phyloP scores from a whole-genome alignment of 768 basidiomycete species.

The Gymnopilus junonius region DNA sequence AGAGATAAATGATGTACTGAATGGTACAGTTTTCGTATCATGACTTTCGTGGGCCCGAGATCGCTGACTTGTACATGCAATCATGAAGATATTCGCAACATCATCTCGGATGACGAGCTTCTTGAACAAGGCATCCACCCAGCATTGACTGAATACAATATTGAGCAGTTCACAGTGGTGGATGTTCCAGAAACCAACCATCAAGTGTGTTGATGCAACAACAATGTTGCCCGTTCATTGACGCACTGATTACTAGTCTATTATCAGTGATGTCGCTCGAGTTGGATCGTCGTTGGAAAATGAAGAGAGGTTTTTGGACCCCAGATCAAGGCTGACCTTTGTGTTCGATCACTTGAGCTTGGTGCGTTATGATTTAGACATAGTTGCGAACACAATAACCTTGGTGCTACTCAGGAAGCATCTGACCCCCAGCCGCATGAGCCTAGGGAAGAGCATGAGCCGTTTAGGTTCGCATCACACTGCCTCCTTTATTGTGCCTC shows the following conservation, averaged over 20 bases:
- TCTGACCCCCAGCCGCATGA: constrained; percentile 71
- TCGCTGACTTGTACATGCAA: constrained; percentile 15
- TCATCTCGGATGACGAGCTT: constrained; percentile 86
- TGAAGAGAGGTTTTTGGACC: constrained; percentile 82
- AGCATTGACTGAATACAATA: constrained; percentile 83
- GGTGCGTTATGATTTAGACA: constrained; percentile 47
- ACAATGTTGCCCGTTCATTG: constrained; percentile 13
- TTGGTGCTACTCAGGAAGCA: constrained; percentile 59
- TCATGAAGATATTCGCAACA: constrained; percentile 79
- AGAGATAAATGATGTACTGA: constrained; percentile 95
- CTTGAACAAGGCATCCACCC: constrained; percentile 80
- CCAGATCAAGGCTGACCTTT: constrained; percentile 78
- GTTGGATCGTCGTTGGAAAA: constrained; percentile 45
- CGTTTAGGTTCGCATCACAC: constrained; percentile 63
- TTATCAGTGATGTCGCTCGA: constrained; percentile 77
- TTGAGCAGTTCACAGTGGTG: constrained; percentile 85
- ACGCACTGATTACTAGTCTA: constrained; percentile 56
- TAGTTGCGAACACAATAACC: not conserved
- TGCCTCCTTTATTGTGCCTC: not conserved
- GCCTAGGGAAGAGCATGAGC: constrained; percentile 66
- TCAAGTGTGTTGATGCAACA: constrained; percentile 55
- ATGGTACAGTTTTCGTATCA: constrained; percentile 54
- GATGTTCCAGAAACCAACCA: constrained; percentile 80
- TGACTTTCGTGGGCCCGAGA: not conserved
- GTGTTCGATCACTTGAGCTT: constrained; percentile 84